Conservation (phyloP, 805 yeast genomes). For the Nakazawaea wickerhamii region DNA sequence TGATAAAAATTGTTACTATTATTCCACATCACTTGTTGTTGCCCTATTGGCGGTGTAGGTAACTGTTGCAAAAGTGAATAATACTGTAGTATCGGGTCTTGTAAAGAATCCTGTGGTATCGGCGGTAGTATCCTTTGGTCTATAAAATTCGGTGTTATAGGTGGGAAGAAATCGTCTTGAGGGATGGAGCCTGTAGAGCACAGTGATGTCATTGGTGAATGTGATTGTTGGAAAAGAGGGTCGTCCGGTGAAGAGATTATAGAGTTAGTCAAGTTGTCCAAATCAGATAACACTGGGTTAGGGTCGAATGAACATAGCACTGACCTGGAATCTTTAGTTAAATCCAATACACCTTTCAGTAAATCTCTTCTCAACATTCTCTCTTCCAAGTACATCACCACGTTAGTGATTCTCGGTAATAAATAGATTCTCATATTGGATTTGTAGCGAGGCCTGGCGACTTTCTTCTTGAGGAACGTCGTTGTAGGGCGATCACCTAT, state of each 20-base stretch:
- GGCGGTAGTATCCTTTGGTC: constrained; percentile 1
- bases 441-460: constrained; percentile 60
- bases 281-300: constrained; percentile 11
- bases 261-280: background rate
- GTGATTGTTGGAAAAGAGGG: background rate
- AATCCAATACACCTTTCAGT: constrained; percentile 41
- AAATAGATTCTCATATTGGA: constrained; percentile 58
- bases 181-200: background rate
- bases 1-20: background rate
- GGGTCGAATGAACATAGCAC: constrained; percentile 12
- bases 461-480: constrained; percentile 47
- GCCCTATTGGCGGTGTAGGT: constrained; percentile 4
- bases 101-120: background rate
- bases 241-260: background rate
- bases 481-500: constrained; percentile 40
- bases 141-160: background rate
- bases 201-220: background rate
- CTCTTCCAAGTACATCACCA: constrained; percentile 42
- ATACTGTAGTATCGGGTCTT: constrained; percentile 5
- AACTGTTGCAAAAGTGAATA: constrained; percentile 2
- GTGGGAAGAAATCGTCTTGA: background rate
- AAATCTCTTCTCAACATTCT: constrained; percentile 49
- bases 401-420: constrained; percentile 35
- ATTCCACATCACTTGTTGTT: background rate
- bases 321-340: constrained; percentile 19